phyloP scores from a whole-genome alignment of 208 protist genomes.

The Crithidia brevicula region DNA sequence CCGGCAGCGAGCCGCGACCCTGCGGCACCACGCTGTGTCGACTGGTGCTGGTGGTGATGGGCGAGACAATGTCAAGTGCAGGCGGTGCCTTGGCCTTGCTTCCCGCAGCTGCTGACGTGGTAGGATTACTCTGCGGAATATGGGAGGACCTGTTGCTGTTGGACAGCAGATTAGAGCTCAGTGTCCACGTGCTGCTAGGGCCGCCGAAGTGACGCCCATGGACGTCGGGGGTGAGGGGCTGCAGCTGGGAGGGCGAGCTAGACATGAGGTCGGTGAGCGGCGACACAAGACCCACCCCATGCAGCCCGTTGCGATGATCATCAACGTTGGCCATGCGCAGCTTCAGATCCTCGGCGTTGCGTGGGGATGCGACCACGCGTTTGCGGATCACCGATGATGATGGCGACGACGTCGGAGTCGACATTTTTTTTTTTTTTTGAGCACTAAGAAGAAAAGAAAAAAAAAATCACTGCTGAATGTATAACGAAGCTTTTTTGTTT shows the following conservation, averaged over 20 bases:
- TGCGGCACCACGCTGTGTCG: not conserved
- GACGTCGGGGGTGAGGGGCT: constrained; percentile 16
- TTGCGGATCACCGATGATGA: constrained; percentile 11
- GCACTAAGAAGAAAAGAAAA: not conserved
- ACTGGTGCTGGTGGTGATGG: not conserved
- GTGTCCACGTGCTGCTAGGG: not conserved
- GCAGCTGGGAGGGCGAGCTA: constrained; percentile 25
- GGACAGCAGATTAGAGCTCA: constrained; percentile 13
- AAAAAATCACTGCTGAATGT: not conserved
- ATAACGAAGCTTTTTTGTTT: too few species aligned
- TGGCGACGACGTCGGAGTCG: constrained; percentile 8
- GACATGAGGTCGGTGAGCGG: constrained; percentile 25
- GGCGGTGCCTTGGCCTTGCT: not conserved
- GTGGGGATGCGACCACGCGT: constrained; percentile 26
- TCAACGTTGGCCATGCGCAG: constrained; percentile 21
- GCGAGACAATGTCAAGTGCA: constrained; percentile 10
- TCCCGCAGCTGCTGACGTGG: too few species aligned
- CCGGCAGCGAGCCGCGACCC: constrained; percentile 11
- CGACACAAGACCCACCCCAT: constrained; percentile 13
- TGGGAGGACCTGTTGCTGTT: not conserved
- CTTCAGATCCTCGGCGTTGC: constrained; percentile 25
- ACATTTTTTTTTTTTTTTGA: constrained; percentile 11
- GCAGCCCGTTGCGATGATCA: not conserved
- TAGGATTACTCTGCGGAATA: not conserved
- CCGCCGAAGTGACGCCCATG: not conserved